Evolutionary conservation across 2,329 filamentous ascomycete genomes (phyloP).

Genomic region (Chaetomiaceae sp.): DNA sequence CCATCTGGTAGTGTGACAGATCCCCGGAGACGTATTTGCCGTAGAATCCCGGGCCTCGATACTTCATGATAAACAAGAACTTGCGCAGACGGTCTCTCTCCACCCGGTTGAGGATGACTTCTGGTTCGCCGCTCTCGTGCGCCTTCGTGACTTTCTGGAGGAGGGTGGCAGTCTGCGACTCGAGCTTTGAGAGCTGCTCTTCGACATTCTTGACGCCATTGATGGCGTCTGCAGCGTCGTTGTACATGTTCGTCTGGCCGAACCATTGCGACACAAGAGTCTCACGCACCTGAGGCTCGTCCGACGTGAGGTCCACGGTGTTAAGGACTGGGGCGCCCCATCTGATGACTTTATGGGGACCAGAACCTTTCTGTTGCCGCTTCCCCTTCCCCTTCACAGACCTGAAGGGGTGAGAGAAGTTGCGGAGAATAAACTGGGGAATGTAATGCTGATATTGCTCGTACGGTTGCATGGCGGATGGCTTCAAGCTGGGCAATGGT

Average conservation of each 20-base stretch:
- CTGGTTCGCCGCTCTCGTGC: constrained; percentile 6
- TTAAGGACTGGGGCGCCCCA: constrained; percentile 13
- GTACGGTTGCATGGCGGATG: too few relatives aligned
- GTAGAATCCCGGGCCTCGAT: constrained; percentile 35
- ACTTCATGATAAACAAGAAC: constrained; percentile 43
- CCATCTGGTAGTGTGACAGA: constrained; percentile 30
- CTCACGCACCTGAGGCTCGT: constrained; percentile 16
- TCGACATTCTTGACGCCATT: constrained; percentile 15
- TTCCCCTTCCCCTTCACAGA: background rate
- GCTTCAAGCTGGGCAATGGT: too few relatives aligned
- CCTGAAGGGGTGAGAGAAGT: constrained; percentile 20
- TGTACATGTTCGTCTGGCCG: constrained; percentile 23
- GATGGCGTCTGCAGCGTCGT: constrained; percentile 18
- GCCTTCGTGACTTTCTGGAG: constrained; percentile 22
- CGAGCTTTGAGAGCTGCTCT: constrained; percentile 15
- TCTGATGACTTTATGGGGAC: constrained; percentile 17
- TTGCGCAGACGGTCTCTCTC: constrained; percentile 38
- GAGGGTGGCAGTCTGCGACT: constrained; percentile 12
- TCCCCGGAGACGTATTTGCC: constrained; percentile 33
- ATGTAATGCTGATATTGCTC: too few relatives aligned
- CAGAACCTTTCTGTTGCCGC: constrained; percentile 3
- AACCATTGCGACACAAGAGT: constrained; percentile 21
- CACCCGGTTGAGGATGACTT: constrained; percentile 29
- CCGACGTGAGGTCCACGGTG: constrained; percentile 12
- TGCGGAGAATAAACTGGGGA: constrained; percentile 18